phyloP scores from a whole-genome alignment of 495 filamentous ascomycete genomes.

The Talaromyces stipitatus region DNA sequence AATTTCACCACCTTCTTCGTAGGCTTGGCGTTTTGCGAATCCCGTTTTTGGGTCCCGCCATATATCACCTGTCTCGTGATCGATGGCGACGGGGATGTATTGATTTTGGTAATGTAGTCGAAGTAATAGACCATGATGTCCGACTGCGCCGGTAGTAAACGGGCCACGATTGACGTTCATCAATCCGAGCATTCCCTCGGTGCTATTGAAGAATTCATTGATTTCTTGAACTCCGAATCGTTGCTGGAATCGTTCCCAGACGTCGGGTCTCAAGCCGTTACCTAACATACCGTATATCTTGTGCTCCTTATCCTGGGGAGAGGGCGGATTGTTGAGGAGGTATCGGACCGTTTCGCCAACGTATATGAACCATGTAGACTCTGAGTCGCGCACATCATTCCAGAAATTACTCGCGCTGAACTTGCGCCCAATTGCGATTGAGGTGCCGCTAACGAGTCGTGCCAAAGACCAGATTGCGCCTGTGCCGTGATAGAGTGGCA shows the following conservation, averaged over 20 bases:
- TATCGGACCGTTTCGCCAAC: constrained; percentile 80
- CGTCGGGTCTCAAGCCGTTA: constrained; percentile 70
- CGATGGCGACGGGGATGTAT: constrained; percentile 60
- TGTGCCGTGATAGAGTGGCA: constrained; percentile 79
- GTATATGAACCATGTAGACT: constrained; percentile 66
- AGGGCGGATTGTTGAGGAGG: constrained; percentile 60
- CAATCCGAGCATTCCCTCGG: constrained; percentile 54
- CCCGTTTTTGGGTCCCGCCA: constrained; percentile 57
- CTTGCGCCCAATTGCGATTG: constrained; percentile 59
- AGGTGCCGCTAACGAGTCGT: constrained; percentile 48
- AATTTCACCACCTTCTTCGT: constrained; percentile 68
- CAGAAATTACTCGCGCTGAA: constrained; percentile 70
- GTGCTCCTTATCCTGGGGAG: constrained; percentile 56
- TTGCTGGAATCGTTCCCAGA: constrained; percentile 63
- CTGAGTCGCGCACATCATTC: constrained; percentile 61
- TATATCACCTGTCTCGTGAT: constrained; percentile 58
- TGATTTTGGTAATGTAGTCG: constrained; percentile 41
- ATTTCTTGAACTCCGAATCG: constrained; percentile 54
- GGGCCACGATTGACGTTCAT: constrained; percentile 52
- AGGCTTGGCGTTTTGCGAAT: constrained; percentile 53
- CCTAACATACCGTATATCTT: constrained; percentile 62
- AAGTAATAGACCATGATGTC: constrained; percentile 60
- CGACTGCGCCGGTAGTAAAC: constrained; percentile 55
- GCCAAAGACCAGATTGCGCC: constrained; percentile 49
- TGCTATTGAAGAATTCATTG: constrained; percentile 59